Evolutionary conservation across 1,284 basidiomycete genomes (phyloP).

Genomic region (Pyrrhoderma noxium): DNA sequence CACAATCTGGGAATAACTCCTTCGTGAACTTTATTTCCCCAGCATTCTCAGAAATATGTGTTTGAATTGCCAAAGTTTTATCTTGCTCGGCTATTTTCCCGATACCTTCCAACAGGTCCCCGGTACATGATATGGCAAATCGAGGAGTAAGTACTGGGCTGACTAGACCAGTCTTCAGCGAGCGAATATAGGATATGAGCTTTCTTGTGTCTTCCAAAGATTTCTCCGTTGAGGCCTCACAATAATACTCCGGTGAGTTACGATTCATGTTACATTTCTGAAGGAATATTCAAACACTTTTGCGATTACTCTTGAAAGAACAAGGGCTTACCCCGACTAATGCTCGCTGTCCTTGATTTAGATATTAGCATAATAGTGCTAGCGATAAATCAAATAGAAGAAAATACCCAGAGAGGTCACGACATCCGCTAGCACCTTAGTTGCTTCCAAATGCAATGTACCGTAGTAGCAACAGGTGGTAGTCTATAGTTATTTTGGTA

Average conservation of each 20-base stretch:
- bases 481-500: conserved; percentile 45
- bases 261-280: conserved; percentile 96
- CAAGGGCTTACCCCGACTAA: conserved; percentile 63
- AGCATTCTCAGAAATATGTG: conserved; percentile 86
- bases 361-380: conserved; percentile 7
- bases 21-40: conserved; percentile 68
- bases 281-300: conserved; percentile 8
- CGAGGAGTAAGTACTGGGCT: conserved; percentile 91
- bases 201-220: conserved; percentile 56
- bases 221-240: conserved; percentile 53
- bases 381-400: conserved; percentile 1
- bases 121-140: conserved; percentile 90
- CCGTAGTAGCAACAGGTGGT: conserved; percentile 94
- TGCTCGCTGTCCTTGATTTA: conserved; percentile 79
- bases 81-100: conserved; percentile 51
- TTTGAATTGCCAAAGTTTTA: conserved; percentile 74
- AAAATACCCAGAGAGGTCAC: conserved; percentile 54
- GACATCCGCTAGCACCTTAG: conserved; percentile 75
- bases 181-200: conserved; percentile 66
- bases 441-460: conserved; percentile 75
- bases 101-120: conserved; percentile 60
- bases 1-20: conserved; percentile 53
- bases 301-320: conserved; percentile 1
- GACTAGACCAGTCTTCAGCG: conserved; percentile 52
- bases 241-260: conserved; percentile 64